These are phyloP conservation scores for Platanus orientalis DNA, from an alignment of 164 flowering plant genomes.

Conservation along the genomic window DNA sequence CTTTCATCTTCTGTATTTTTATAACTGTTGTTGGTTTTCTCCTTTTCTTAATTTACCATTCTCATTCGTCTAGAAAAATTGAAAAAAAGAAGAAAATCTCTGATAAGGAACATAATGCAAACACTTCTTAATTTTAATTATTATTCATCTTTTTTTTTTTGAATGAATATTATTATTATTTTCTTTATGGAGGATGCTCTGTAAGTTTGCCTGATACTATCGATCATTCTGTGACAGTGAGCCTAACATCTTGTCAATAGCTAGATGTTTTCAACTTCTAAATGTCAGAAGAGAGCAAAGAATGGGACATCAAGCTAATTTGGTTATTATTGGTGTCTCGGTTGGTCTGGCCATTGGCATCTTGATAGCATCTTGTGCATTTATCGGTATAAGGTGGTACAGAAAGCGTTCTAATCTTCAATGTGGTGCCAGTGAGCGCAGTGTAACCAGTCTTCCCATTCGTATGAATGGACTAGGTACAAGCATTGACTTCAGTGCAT, in stretches of 20 bases:
- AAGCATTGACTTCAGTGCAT: slow-evolving; percentile 63
- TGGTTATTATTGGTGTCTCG: slow-evolving; percentile 66
- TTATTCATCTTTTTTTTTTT: background rate
- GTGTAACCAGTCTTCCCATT: slow-evolving; percentile 56
- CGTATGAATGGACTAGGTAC: slow-evolving; percentile 57
- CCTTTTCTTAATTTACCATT: background rate
- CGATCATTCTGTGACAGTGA: slow-evolving; percentile 5
- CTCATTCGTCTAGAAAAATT: background rate
- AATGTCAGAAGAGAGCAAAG: slow-evolving; percentile 24
- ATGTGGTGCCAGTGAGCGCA: slow-evolving; percentile 33
- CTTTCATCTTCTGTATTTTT: background rate
- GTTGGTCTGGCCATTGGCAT: slow-evolving; percentile 77
- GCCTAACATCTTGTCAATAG: slow-evolving; percentile 13
- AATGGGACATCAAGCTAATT: slow-evolving; percentile 53
- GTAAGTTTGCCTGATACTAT: background rate
- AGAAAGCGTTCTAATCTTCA: slow-evolving; percentile 42
- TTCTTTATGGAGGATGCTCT: background rate
- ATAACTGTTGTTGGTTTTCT: background rate
- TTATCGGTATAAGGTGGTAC: slow-evolving; percentile 60
- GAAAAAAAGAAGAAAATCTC: background rate
- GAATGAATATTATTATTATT: background rate
- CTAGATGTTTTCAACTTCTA: slow-evolving; percentile 49
- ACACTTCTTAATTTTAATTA: no score
- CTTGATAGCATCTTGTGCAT: slow-evolving; percentile 53
- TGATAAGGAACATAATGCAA: background rate